Percentiles rank a stretch among this genome's conserved stretches.
Conservation (phyloP, 164 flowering plant species). For the Stephania cephalantha region DNA sequence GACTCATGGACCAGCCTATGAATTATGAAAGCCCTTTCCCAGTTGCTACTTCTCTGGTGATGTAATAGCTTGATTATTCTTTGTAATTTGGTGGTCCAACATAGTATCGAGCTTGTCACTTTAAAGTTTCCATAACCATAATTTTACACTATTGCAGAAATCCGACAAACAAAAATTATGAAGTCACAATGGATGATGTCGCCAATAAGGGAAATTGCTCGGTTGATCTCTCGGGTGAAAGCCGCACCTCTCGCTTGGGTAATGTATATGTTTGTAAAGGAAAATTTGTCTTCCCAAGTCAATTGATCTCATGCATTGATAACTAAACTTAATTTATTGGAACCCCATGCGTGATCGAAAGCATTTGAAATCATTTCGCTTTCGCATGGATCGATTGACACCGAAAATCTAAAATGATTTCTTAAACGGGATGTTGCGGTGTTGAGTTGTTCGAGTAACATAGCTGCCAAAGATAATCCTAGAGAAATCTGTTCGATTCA, state of each 20-base stretch:
- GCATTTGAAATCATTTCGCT: background rate
- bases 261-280: background rate
- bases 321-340: background rate
- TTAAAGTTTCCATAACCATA: background rate
- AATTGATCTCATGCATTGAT: background rate
- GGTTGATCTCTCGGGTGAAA: background rate
- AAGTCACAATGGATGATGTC: conserved; percentile 70
- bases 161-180: conserved; percentile 42
- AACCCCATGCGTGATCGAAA: background rate
- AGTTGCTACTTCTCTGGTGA: too few species aligned
- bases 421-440: too few species aligned
- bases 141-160: conserved; percentile 34
- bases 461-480: too few species aligned
- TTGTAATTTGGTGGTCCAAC: background rate
- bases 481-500: too few species aligned
- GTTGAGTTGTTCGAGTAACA: too few species aligned
- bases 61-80: background rate
- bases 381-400: too few species aligned
- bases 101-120: background rate
- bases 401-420: too few species aligned
- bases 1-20: too few species aligned
- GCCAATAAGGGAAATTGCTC: conserved; percentile 24
- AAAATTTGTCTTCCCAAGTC: background rate
- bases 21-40: too few species aligned
- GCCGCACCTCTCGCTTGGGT: background rate